A percentile compares a stretch with the other conserved stretches of the same genome.
phyloP scores from a whole-genome alignment of 2,329 filamentous ascomycete genomes.

The Trichoderma sp. region DNA sequence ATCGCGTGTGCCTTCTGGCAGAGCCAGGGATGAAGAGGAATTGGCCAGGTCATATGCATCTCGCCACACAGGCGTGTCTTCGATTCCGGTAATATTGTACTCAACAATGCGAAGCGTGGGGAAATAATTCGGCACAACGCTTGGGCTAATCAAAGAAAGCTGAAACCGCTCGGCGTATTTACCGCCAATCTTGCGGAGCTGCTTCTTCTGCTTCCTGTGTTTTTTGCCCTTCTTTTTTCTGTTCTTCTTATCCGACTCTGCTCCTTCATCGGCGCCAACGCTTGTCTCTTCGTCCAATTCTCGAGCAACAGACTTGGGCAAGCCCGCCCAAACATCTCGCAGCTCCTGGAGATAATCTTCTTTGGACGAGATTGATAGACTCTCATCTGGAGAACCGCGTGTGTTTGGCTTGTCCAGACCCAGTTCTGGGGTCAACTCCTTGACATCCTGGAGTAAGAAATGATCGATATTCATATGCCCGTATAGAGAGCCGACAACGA shows the following conservation, averaged over 20 bases:
- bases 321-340: slow-evolving; percentile 71
- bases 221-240: slow-evolving; percentile 42
- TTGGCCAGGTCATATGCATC: slow-evolving; percentile 34
- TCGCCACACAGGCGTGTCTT: slow-evolving; percentile 53
- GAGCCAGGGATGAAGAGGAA: slow-evolving; percentile 8
- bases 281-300: slow-evolving; percentile 27
- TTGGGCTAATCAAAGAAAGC: slow-evolving; percentile 77
- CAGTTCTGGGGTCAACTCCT: slow-evolving; percentile 67
- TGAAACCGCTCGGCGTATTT: slow-evolving; percentile 84
- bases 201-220: slow-evolving; percentile 55
- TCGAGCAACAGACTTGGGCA: slow-evolving; percentile 58
- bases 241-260: slow-evolving; percentile 32
- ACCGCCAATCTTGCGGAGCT: slow-evolving; percentile 67
- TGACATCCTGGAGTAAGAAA: slow-evolving; percentile 86
- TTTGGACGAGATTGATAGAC: slow-evolving; percentile 64
- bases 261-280: slow-evolving; percentile 27
- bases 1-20: not conserved
- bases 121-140: slow-evolving; percentile 89
- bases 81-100: slow-evolving; percentile 85
- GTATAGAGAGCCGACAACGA: slow-evolving; percentile 76
- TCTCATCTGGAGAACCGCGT: slow-evolving; percentile 45
- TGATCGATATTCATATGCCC: slow-evolving; percentile 99
- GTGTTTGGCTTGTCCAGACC: slow-evolving; percentile 36
- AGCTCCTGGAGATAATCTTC: slow-evolving; percentile 75
- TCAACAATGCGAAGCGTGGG: slow-evolving; percentile 88